Conservation (phyloP, 805 yeast genomes). For the Torulaspora gathmanii region DNA sequence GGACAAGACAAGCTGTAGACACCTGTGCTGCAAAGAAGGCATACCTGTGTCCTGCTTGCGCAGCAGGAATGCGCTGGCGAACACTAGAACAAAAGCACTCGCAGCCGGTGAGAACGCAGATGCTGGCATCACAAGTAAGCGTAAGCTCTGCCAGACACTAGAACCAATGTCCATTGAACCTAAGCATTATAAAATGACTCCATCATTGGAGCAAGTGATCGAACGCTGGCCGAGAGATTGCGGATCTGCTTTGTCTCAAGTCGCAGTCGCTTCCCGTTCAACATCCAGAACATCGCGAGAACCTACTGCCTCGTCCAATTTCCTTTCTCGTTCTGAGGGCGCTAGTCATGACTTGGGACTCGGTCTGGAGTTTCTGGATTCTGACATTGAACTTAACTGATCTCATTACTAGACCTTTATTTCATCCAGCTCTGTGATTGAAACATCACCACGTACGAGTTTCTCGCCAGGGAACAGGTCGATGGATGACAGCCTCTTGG, state of each 20-base stretch:
- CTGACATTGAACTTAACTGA: conserved; percentile 18
- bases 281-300: too few species aligned
- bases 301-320: background rate
- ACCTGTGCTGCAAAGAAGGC: conserved; percentile 47
- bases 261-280: too few species aligned
- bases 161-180: background rate
- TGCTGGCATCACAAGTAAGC: background rate
- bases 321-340: background rate
- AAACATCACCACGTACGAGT: background rate
- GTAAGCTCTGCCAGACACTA: background rate
- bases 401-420: background rate
- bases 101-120: background rate
- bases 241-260: too few species aligned
- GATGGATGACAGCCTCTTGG: background rate
- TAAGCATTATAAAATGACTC: background rate
- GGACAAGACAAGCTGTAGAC: conserved; percentile 40
- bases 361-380: conserved; percentile 21
- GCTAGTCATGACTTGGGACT: background rate
- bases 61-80: background rate
- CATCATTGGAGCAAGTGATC: background rate
- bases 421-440: conserved; percentile 3
- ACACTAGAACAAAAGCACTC: background rate
- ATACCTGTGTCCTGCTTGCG: conserved; percentile 23
- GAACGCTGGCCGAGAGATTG: too few species aligned
- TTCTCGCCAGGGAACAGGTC: background rate